These are phyloP conservation scores for Schizochytrium sp. DNA, from an alignment of 108 stramenopile genomes.

Conservation along the genomic window DNA sequence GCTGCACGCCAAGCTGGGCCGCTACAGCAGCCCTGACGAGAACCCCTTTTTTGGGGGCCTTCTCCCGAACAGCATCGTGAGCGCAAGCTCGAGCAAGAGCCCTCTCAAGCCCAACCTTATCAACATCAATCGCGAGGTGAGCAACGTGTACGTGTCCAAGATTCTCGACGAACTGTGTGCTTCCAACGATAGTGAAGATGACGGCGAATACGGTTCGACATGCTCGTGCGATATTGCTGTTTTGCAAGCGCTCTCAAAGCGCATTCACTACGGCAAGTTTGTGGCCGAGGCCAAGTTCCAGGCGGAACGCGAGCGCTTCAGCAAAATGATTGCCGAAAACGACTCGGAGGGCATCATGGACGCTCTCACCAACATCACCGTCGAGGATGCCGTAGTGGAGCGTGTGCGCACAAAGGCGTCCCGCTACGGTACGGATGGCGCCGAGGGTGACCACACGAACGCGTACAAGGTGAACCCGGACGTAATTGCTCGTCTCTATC, in stretches of 20 bases:
- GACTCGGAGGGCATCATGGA: slow-evolving; percentile 88
- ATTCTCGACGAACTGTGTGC: slow-evolving; percentile 21
- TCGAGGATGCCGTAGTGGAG: slow-evolving; percentile 81
- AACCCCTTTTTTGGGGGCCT: slow-evolving; percentile 83
- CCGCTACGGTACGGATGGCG: slow-evolving; percentile 81
- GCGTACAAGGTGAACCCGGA: slow-evolving; percentile 77
- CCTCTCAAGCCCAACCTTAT: slow-evolving; percentile 55
- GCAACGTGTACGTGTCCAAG: slow-evolving; percentile 67
- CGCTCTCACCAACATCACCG: slow-evolving; percentile 81
- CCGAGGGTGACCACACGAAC: slow-evolving; percentile 35
- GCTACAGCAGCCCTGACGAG: slow-evolving; percentile 97
- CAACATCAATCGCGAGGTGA: slow-evolving; percentile 68
- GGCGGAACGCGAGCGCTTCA: slow-evolving; percentile 70
- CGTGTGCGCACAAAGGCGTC: slow-evolving; percentile 80
- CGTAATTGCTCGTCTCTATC: slow-evolving; percentile 78
- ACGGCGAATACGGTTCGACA: slow-evolving; percentile 89
- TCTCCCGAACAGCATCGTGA: slow-evolving; percentile 52
- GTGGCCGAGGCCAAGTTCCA: slow-evolving; percentile 92
- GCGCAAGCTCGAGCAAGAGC: not conserved
- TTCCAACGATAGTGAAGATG: slow-evolving; percentile 52
- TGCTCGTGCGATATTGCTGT: slow-evolving; percentile 76
- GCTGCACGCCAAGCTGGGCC: slow-evolving; percentile 78
- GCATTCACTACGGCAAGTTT: slow-evolving; percentile 95
- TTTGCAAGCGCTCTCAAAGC: slow-evolving; percentile 74
- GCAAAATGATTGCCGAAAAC: slow-evolving; percentile 69